Evolutionary conservation across 257 asterid species (phyloP).

Genomic region (Ligustrum vulgare): DNA sequence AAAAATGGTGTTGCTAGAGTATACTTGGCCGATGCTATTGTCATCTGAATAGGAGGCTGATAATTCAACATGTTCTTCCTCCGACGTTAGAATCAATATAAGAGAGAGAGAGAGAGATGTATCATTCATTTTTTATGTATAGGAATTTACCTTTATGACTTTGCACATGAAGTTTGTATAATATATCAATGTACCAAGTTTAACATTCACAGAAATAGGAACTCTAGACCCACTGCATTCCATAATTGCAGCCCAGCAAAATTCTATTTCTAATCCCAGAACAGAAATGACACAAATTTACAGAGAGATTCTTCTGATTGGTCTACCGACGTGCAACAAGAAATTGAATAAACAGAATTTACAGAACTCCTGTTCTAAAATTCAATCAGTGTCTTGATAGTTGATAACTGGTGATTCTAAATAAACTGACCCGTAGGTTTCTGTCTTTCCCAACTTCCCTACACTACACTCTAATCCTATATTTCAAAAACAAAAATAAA

Average conservation of each 20-base stretch:
- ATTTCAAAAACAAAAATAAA: conserved; percentile 37
- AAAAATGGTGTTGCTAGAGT: too few species aligned
- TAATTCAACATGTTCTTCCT: too few species aligned
- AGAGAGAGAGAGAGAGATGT: too few species aligned
- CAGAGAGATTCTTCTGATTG: not conserved
- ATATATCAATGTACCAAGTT: not conserved
- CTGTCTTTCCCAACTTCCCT: conserved; percentile 34
- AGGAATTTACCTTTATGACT: too few species aligned
- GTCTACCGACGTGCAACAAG: conserved; percentile 14
- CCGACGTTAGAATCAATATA: too few species aligned
- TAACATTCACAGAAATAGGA: not conserved
- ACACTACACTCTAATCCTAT: conserved; percentile 46
- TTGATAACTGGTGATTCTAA: conserved; percentile 39
- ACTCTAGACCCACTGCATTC: not conserved
- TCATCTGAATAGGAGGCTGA: too few species aligned
- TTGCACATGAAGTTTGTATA: too few species aligned
- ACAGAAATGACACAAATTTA: not conserved
- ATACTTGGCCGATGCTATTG: too few species aligned
- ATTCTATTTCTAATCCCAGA: not conserved
- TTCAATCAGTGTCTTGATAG: conserved; percentile 32
- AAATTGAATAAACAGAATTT: conserved; percentile 15
- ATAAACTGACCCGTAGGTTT: conserved; percentile 32
- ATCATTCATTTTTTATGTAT: too few species aligned
- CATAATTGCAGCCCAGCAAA: not conserved
- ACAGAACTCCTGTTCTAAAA: conserved; percentile 28